Evolutionary conservation across 345 rosid genomes (phyloP).

Genomic region (Brassica nigra): DNA sequence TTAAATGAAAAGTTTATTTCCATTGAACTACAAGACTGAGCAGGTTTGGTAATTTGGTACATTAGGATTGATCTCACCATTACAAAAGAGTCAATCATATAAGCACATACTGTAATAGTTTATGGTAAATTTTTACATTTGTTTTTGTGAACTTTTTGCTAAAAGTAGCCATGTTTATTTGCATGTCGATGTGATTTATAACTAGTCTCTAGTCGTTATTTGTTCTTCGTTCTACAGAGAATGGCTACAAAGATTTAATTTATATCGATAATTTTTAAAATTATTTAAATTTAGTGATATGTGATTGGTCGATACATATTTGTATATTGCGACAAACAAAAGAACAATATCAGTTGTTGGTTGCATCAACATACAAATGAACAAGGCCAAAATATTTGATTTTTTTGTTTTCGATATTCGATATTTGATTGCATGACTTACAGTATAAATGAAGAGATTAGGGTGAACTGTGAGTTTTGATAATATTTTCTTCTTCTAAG

Average conservation of each 20-base stretch:
- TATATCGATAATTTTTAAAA: not conserved
- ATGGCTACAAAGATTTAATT: not conserved
- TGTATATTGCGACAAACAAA: not conserved
- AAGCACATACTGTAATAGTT: not conserved
- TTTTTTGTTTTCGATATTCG: not conserved
- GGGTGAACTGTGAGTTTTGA: not conserved
- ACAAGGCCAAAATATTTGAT: not conserved
- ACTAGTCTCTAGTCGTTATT: not conserved
- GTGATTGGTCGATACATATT: not conserved
- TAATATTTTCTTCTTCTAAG: not conserved
- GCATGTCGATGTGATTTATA: not conserved
- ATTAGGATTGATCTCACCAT: not conserved
- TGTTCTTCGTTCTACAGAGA: not conserved
- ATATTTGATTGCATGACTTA: not conserved
- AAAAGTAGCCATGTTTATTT: not conserved
- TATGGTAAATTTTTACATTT: not conserved
- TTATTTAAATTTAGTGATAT: not conserved
- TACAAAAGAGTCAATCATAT: constrained; percentile 1
- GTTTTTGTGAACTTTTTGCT: not conserved
- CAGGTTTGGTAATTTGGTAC: constrained; percentile 2
- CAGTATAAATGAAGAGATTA: not conserved
- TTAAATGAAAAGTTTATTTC: not conserved
- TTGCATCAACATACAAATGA: not conserved
- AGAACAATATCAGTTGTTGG: not conserved
- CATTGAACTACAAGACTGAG: not conserved